Base-by-base conservation (phyloP, 1,139 yeast species). In the Hyphopichia buzzinii region DNA sequence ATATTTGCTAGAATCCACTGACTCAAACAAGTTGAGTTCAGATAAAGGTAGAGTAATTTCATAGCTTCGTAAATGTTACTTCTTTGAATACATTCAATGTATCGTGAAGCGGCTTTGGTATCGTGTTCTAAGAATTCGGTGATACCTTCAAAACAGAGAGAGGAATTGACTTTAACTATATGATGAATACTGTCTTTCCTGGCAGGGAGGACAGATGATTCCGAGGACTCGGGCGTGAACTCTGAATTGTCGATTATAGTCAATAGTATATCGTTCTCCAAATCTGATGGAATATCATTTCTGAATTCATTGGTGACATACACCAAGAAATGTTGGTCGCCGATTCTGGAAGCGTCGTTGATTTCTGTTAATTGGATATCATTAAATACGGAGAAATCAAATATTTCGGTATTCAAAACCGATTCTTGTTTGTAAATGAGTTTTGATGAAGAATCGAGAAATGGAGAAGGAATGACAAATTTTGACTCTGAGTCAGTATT, bases 211-310 rank as follows among this genome's bases (percentile, higher is more conserved):
- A 63, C 59, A 1, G 68, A 49, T 2, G 57, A 46, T 38, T 66
- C 73, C 0, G 62, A 48, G 6, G 72, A 64, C 3, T 48, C 35
- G 0, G 74, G 74, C 1, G 74, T 52, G 36, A 54, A 69, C 36
- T 67, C 72, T 3, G 46, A 34, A 42, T 69, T 71, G 41, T 72
- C 77, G n/a, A 71, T 56, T 0, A 71, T 50, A 1, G 67, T 63
- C 16, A 67, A 42, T 10, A 67, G 41, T 6, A 65, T 54, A 32
- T 57, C 56, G 32, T 54, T 52, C 26, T 50, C 49, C 15, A 54
- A 42, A 3, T 40, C 41, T 6, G 43, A 39, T 1, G 63, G 58
- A 23, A 47, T 40, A 3, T 49, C 36, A 4, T 47, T 34, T 2
- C 57, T 49, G 8, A 67, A 44, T 17, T 56, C 55, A 14, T 55